Percentiles rank a stretch among this genome's conserved stretches.
These are phyloP conservation scores for Phyllosticta citrichinensis DNA, from an alignment of 2,329 filamentous ascomycete genomes.

Conservation along the genomic window DNA sequence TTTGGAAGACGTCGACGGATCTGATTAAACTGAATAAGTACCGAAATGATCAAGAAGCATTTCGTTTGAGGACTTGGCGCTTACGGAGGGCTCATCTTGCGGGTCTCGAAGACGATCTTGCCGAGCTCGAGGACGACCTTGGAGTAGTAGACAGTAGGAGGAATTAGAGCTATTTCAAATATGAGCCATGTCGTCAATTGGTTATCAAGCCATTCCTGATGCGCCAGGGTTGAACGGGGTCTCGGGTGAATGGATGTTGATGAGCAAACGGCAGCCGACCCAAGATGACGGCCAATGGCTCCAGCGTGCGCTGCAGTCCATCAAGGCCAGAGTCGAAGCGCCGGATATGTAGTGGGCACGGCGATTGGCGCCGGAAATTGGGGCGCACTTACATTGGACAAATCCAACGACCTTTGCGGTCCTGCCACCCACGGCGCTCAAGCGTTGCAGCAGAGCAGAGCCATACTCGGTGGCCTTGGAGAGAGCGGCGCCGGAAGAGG, in stretches of 20 bases:
- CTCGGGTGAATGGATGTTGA: neutral
- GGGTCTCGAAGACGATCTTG: constrained; percentile 77
- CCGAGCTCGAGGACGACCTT: constrained; percentile 78
- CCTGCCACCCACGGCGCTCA: constrained; percentile 71
- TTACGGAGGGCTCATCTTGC: constrained; percentile 94
- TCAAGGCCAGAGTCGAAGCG: neutral
- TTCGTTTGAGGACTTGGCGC: constrained; percentile 28
- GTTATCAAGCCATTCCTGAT: no score
- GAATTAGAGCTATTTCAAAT: constrained; percentile 60
- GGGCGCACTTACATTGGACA: constrained; percentile 67
- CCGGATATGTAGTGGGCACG: neutral
- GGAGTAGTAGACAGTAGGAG: constrained; percentile 83
- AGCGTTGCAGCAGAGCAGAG: constrained; percentile 47
- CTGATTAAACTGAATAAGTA: constrained; percentile 36
- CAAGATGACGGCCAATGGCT: neutral
- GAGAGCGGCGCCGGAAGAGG: constrained; percentile 69
- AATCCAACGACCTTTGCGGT: constrained; percentile 70
- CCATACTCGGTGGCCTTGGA: constrained; percentile 48
- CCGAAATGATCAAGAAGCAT: constrained; percentile 4
- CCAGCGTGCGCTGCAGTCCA: neutral
- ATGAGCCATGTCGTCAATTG: no score
- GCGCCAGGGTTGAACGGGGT: no score
- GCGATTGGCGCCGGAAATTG: neutral
- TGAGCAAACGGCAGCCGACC: no score
- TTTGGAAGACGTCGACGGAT: constrained; percentile 70